Evolutionary conservation across 73 alveolate species (phyloP).

Genomic region (Paramecium octaurelia): DNA sequence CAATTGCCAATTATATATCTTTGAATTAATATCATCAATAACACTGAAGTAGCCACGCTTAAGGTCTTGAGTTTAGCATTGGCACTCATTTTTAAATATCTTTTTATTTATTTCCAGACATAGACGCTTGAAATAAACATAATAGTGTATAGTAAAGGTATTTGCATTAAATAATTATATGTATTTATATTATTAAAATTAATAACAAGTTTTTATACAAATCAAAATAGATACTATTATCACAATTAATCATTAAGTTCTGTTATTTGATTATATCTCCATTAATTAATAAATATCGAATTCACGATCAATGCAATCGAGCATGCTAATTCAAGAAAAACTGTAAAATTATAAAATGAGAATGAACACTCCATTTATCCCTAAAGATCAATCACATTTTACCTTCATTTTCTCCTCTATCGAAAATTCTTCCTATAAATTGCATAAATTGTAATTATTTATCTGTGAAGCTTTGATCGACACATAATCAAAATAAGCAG

Average conservation of each 20-base stretch:
- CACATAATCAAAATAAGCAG: conserved; percentile 59
- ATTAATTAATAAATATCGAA: neutral
- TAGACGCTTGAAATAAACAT: neutral
- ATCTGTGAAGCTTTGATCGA: conserved; percentile 45
- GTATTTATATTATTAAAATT: neutral
- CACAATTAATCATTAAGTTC: conserved; percentile 34
- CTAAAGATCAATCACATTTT: neutral
- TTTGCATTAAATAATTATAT: neutral
- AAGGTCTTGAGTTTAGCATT: neutral
- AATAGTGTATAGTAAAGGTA: neutral
- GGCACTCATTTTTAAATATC: neutral
- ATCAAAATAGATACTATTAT: neutral
- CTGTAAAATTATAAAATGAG: conserved; percentile 48
- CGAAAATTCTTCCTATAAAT: conserved; percentile 55
- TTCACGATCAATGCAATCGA: neutral
- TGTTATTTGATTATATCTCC: neutral
- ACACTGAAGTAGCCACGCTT: neutral
- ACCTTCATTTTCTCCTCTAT: conserved; percentile 53
- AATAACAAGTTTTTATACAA: neutral
- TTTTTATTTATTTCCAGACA: neutral
- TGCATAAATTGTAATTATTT: conserved; percentile 57
- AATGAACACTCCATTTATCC: conserved; percentile 48
- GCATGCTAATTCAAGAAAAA: neutral
- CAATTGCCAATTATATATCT: neutral
- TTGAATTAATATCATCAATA: neutral